Base-by-base conservation (phyloP, 768 basidiomycete genomes). In the Saitozyma sp. region DNA sequence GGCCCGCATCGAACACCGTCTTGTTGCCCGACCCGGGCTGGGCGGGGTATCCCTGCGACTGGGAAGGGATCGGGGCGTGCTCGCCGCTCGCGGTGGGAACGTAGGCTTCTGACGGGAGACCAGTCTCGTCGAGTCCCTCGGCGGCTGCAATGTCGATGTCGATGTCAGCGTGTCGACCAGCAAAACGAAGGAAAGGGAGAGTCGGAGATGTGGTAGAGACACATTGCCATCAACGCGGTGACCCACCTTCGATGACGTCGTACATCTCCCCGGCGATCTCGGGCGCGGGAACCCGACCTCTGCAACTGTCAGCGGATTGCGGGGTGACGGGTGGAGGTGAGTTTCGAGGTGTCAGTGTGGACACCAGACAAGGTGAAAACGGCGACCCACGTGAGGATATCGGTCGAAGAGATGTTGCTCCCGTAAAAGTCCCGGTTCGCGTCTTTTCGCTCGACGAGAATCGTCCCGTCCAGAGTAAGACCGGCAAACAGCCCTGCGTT, bases 371-470 rank as follows among this genome's bases (percentile, higher is more conserved):
- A 38, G 17, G 38, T 6, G 56, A 50, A 50, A 29, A 40, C 7
- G 58, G n/a, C 5, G 17, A 76, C 79, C 55, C 59, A 79, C 79
- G 70, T 65, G 37, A 99, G 86, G 71, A 99, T 94, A 73, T 95
- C 93, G 62, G 85, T 84, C 0, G 92, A 91, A 7, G 93, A 89
- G 6, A 97, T 86, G 2, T 87, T 83, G 3, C 92, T 92, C 3
- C 95, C 95, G 69, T 98, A 97, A 82, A 98, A 99, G 29, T 93
- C 92, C 54, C 89, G 87, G 78, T 98, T 97, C 55, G 95, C 89
- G 77, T 97, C 94, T 79, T 92, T 96, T 69, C 95, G 85, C 80
- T 97, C 94, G 65, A 99, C 90, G 59, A 98, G 84, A 40, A 85
- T 90, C 0, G 95, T 97, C 1, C 96, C 95, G 80, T 98, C 95